Conservation (phyloP, 768 basidiomycete species). For the Hemileccinum rubropunctum region DNA sequence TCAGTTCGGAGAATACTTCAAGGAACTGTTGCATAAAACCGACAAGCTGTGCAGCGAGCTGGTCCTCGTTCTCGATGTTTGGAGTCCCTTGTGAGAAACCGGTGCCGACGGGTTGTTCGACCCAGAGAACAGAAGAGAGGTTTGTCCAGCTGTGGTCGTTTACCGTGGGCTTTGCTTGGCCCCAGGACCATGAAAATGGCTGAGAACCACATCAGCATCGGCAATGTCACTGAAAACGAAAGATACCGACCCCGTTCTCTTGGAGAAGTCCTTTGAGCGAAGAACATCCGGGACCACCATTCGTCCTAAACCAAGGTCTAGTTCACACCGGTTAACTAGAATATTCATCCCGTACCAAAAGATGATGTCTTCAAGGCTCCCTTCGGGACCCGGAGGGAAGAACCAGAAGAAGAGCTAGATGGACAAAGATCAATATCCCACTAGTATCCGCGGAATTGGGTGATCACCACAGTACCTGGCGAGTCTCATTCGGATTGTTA, state of each 20-base stretch:
- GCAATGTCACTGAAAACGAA: constrained; percentile 10
- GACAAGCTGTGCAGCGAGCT: constrained; percentile 52
- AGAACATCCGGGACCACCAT: constrained; percentile 79
- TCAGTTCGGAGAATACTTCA: constrained; percentile 68
- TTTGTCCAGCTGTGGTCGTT: constrained; percentile 81
- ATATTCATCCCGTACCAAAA: constrained; percentile 51
- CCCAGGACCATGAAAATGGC: constrained; percentile 67
- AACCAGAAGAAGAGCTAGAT: constrained; percentile 63
- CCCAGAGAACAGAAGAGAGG: constrained; percentile 67
- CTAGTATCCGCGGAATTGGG: too few species aligned
- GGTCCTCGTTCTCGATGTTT: constrained; percentile 54
- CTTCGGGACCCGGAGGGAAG: constrained; percentile 70
- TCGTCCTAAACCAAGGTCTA: constrained; percentile 48
- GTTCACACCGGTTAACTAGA: neutral
- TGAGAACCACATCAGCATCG: constrained; percentile 23
- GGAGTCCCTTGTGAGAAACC: constrained; percentile 73
- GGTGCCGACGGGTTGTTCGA: constrained; percentile 80
- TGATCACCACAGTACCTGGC: constrained; percentile 43
- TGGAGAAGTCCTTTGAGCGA: constrained; percentile 68
- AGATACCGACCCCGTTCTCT: constrained; percentile 62
- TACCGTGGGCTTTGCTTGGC: constrained; percentile 58
- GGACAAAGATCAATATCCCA: neutral
- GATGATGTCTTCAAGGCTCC: constrained; percentile 68
- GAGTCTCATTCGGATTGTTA: constrained; percentile 53
- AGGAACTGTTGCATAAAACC: constrained; percentile 74